These are phyloP conservation scores for Pistacia integerrima DNA, from an alignment of 345 rosid species.

Conservation along the genomic window DNA sequence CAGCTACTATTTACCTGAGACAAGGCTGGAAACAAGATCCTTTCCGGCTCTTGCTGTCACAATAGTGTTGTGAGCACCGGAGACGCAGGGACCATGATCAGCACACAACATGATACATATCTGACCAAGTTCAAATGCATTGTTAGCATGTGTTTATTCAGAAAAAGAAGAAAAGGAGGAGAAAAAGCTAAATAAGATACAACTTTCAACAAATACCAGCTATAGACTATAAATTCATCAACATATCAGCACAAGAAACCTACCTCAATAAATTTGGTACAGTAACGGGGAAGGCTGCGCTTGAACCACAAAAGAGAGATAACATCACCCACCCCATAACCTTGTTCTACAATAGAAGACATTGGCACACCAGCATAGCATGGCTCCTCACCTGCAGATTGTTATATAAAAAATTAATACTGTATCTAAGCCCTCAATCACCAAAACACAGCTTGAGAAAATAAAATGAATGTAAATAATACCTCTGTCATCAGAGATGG, in stretches of 20 bases:
- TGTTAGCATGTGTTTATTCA: not conserved
- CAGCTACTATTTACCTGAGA: conserved; percentile 54
- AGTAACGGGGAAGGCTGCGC: conserved; percentile 95
- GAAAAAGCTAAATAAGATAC: not conserved
- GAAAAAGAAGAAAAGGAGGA: not conserved
- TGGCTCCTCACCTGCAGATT: conserved; percentile 87
- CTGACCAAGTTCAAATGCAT: conserved; percentile 41
- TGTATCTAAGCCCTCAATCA: not conserved
- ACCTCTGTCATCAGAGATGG: conserved; percentile 98
- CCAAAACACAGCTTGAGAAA: not conserved
- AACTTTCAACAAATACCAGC: conserved; percentile 1
- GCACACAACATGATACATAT: conserved; percentile 98
- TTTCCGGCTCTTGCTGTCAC: conserved; percentile 99
- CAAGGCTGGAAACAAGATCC: conserved; percentile 97
- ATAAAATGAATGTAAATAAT: not conserved
- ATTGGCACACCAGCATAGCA: conserved; percentile 98
- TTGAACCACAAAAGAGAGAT: conserved; percentile 97
- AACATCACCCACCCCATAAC: conserved; percentile 94
- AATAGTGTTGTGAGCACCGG: conserved; percentile 95
- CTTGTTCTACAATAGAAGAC: conserved; percentile 93
- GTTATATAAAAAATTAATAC: conserved; percentile 6
- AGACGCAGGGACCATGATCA: conserved; percentile 96
- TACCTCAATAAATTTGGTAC: conserved; percentile 93
- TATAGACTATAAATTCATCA: not conserved
- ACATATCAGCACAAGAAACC: conserved; percentile 8